These are phyloP conservation scores for Circinella umbellata DNA, from an alignment of 371 early-diverging fungal species.

Conservation along the genomic window DNA sequence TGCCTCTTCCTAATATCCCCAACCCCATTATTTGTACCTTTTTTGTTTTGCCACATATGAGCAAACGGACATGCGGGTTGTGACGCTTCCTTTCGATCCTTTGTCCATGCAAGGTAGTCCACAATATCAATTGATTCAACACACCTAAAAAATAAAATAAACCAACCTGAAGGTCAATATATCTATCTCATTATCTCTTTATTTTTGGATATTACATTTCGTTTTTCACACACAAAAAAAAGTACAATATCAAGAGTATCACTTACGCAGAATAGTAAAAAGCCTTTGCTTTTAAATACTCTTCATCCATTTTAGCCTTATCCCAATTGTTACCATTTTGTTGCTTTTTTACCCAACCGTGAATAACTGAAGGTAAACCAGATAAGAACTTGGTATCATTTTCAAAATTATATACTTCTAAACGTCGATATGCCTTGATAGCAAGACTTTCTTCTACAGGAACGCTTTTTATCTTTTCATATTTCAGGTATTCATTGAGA, in stretches of 20 bases:
- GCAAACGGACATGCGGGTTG: constrained; percentile 65
- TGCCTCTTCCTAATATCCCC: background rate
- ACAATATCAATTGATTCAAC: constrained; percentile 50
- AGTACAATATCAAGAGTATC: background rate
- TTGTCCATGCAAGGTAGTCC: constrained; percentile 51
- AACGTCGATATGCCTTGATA: constrained; percentile 38
- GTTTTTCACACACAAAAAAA: too few relatives aligned
- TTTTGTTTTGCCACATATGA: constrained; percentile 62
- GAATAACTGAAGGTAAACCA: constrained; percentile 52
- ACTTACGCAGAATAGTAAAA: constrained; percentile 58
- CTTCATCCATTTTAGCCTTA: constrained; percentile 50
- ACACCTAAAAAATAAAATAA: constrained; percentile 29
- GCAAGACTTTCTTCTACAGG: constrained; percentile 22
- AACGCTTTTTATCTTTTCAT: constrained; percentile 36
- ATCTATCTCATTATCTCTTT: too few relatives aligned
- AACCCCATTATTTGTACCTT: constrained; percentile 21
- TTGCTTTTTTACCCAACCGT: constrained; percentile 43
- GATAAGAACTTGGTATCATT: constrained; percentile 46
- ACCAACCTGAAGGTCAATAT: background rate
- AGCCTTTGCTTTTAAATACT: constrained; percentile 57
- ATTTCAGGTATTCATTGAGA: constrained; percentile 49
- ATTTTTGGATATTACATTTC: too few relatives aligned
- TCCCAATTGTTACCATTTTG: constrained; percentile 42
- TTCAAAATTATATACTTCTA: constrained; percentile 59
- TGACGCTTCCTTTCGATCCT: constrained; percentile 40